Evolutionary conservation across 331 rosid species (phyloP), one percentile per base, ranked within the genome.

Genomic region (Quercus tomentella): DNA sequence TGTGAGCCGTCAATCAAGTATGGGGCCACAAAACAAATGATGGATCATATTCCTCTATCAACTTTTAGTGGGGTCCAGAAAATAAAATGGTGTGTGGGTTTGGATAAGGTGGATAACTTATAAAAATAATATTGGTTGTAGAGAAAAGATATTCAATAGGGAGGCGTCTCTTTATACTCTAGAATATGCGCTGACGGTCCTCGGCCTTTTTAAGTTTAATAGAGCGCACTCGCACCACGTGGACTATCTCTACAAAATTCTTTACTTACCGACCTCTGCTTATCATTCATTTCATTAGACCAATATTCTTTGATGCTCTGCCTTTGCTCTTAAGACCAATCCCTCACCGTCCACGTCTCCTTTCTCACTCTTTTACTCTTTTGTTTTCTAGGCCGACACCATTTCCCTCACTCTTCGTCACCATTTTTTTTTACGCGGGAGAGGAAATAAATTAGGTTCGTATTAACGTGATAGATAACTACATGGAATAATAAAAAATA

Each of bases 321-420:
- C 25, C 43, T 37, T 8, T n/a, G 6, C 26, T 56, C 3, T 7
- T 11, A 45, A 57, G 52, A 49, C 31, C 54, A 41, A 37, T 3
- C 20, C n/a, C 7, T 2, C 33, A 61, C 33, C 82, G 73, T 28
- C 70, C 56, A 72, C 77, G 82, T 60, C 65, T 79, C 63, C 10
- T 37, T 58, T 1, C 30, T 4, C 17, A 0, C 28, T 1, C 22
- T 22, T 21, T 22, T 14, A 4, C 17, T 10, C 67, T 5, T 12
- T 60, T 14, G 31, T 41, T 41, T 41, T 41, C 45, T 41, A 41
- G 45, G 12, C 45, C 45, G 45, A 41, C 45, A 41, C 45, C 12
- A 41, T 41, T 41, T 41, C 9, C 43, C 43, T 35, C 9, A 26
- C 3, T 26, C 3, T 26, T 26, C 30, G 30, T 26, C 30, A 26